These are phyloP conservation scores for Solanum piurae DNA, from an alignment of 257 asterid species.

Conservation along the genomic window DNA sequence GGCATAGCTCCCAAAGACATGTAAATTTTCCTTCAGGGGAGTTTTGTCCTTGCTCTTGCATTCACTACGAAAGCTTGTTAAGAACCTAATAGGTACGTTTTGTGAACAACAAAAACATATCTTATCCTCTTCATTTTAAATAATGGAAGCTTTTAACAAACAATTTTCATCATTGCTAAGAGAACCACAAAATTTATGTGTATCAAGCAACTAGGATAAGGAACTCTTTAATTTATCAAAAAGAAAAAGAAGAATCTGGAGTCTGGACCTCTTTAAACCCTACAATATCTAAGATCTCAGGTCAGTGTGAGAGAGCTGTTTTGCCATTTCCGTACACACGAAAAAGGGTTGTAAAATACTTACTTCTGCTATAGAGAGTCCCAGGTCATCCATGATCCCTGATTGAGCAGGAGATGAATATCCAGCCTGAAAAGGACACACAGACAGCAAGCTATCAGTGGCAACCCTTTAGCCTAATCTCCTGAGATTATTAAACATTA, in stretches of 20 bases:
- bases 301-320: neutral
- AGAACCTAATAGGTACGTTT: neutral
- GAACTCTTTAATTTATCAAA: neutral
- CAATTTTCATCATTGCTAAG: neutral
- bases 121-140: neutral
- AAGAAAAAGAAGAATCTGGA: neutral
- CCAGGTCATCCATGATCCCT: constrained; percentile 13
- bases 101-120: neutral
- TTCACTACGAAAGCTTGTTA: neutral
- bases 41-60: neutral
- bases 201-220: neutral
- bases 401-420: constrained; percentile 23
- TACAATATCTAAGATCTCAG: neutral
- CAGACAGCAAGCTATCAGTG: neutral
- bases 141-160: neutral
- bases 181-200: neutral
- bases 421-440: neutral
- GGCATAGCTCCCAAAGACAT: neutral
- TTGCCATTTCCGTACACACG: neutral
- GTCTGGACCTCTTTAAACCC: neutral
- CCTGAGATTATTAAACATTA: neutral
- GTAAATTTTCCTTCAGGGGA: neutral
- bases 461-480: neutral
- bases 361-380: constrained; percentile 17
- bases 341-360: neutral